phyloP scores from a whole-genome alignment of 495 filamentous ascomycete species.

The Trichoderma asperelloides region DNA sequence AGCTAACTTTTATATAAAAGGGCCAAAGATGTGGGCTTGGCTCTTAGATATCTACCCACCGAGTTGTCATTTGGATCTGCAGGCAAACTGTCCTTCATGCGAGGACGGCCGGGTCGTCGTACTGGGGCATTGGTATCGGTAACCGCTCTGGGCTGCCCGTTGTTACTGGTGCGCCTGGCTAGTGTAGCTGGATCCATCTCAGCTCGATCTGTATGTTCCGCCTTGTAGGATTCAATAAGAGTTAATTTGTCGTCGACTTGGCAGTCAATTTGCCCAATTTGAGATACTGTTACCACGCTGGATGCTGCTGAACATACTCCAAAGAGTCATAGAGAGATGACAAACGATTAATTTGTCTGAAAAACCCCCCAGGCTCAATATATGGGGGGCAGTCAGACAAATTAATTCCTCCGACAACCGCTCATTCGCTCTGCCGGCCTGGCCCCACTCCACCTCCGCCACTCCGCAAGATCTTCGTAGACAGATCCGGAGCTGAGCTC shows the following conservation, averaged over 20 bases:
- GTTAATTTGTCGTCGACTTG: no score
- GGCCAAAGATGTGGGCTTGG: not conserved
- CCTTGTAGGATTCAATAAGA: no score
- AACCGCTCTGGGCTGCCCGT: not conserved
- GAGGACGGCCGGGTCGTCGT: not conserved
- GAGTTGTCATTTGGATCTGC: not conserved
- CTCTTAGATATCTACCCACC: not conserved
- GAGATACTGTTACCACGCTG: no score
- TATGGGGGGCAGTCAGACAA: not conserved
- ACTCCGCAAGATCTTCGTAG: not conserved
- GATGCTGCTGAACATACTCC: not conserved
- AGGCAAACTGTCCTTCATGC: slow-evolving; percentile 1
- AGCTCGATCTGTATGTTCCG: no score
- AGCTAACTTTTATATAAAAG: not conserved
- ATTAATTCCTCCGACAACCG: not conserved
- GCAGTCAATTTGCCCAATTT: no score
- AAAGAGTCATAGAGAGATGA: not conserved
- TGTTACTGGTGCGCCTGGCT: no score
- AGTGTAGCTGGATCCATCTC: no score
- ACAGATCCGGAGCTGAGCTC: not conserved
- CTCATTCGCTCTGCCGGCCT: not conserved
- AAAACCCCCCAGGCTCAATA: no score
- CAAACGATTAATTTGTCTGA: not conserved
- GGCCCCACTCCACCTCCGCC: not conserved
- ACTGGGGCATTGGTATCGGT: not conserved